Evolutionary conservation across 768 basidiomycete genomes (phyloP).

Genomic region (Suillus fuscotomentosus): DNA sequence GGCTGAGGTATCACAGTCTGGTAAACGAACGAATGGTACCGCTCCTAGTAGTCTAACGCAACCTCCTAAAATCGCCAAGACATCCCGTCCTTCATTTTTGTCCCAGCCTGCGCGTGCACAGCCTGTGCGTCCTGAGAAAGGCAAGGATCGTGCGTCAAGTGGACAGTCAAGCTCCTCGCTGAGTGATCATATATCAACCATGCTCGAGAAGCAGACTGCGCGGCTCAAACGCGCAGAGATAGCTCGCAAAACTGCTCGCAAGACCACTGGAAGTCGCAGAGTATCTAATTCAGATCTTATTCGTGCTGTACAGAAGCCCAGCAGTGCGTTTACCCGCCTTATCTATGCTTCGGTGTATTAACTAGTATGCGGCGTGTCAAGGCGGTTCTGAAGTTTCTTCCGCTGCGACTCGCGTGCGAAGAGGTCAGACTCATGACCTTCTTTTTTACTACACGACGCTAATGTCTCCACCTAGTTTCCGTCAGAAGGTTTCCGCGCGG

Average conservation of each 20-base stretch:
- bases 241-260: conserved; percentile 5
- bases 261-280: conserved; percentile 4
- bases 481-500: conserved; percentile 11
- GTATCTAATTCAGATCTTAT: conserved; percentile 16
- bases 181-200: neutral
- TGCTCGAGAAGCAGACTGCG: conserved; percentile 6
- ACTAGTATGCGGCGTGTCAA: neutral
- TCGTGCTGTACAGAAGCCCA: conserved; percentile 14
- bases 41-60: conserved; percentile 12
- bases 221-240: conserved; percentile 14
- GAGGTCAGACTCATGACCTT: conserved; percentile 13
- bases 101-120: neutral
- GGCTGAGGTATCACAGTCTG: neutral
- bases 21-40: neutral
- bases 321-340: conserved; percentile 3
- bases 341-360: conserved; percentile 1
- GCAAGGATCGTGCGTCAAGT: neutral
- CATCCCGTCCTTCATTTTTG: neutral
- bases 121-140: neutral
- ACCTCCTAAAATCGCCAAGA: conserved; percentile 1
- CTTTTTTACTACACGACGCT: conserved; percentile 10
- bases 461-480: conserved; percentile 10
- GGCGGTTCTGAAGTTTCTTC: conserved; percentile 7
- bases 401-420: conserved; percentile 19
- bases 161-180: neutral